Evolutionary conservation across 768 basidiomycete genomes (phyloP).

Genomic region (Russula foetens): DNA sequence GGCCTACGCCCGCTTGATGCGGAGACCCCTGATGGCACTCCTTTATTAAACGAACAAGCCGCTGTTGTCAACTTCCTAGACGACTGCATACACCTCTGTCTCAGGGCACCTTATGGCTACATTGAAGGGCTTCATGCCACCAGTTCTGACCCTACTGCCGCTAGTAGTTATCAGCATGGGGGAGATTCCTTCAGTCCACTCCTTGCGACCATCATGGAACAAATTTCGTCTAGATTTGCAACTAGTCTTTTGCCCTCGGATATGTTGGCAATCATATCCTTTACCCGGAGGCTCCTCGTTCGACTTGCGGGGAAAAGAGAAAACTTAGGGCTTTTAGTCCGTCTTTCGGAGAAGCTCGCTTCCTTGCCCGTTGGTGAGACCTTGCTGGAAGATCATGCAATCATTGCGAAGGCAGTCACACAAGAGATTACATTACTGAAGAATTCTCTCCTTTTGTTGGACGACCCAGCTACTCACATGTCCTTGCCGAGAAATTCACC

Average conservation of each 20-base stretch:
- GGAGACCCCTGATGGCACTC: conserved; percentile 43
- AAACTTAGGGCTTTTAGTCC: conserved; percentile 33
- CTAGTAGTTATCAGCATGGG: conserved; percentile 16
- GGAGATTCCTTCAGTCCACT: conserved; percentile 57
- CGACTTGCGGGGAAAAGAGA: conserved; percentile 48
- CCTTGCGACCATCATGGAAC: conserved; percentile 73
- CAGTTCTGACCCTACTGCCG: conserved; percentile 21
- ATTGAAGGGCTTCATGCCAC: conserved; percentile 54
- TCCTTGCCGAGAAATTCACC: conserved; percentile 8
- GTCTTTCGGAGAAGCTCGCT: conserved; percentile 32
- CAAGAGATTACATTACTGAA: conserved; percentile 39
- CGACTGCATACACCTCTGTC: conserved; percentile 74
- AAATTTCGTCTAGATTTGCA: conserved; percentile 59
- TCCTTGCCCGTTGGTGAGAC: conserved; percentile 25
- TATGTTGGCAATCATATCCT: conserved; percentile 52
- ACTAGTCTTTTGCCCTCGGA: conserved; percentile 49
- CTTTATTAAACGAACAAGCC: conserved; percentile 47
- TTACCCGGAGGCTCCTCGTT: conserved; percentile 54
- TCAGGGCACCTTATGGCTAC: conserved; percentile 81
- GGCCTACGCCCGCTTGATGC: conserved; percentile 30
- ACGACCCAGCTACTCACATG: conserved; percentile 10
- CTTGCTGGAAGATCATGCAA: conserved; percentile 27
- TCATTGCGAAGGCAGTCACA: conserved; percentile 30
- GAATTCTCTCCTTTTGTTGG: conserved; percentile 29
- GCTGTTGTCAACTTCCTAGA: conserved; percentile 67